Percentiles rank a stretch among this genome's conserved stretches.
Evolutionary conservation across 2,329 filamentous ascomycete species (phyloP).

Genomic region (Phialophora tarda): DNA sequence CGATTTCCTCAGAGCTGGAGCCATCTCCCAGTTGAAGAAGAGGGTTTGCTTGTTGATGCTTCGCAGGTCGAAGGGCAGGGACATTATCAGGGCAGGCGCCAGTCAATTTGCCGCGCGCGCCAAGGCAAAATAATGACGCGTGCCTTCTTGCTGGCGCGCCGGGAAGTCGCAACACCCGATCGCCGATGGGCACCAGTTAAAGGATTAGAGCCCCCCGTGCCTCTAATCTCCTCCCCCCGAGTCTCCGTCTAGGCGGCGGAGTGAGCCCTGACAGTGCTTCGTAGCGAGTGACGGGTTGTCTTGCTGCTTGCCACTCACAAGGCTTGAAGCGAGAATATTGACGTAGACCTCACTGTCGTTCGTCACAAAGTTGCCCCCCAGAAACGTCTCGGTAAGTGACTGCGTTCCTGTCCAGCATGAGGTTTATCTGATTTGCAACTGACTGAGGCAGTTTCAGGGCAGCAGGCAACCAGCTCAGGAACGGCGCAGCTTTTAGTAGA

Average conservation of each 20-base stretch:
- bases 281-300: background rate
- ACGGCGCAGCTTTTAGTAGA: background rate
- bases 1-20: conserved; percentile 27
- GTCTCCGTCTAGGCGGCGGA: background rate
- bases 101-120: background rate
- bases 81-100: conserved; percentile 18
- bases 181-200: background rate
- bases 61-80: conserved; percentile 41
- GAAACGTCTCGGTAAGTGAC: background rate
- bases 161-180: background rate
- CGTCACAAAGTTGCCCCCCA: background rate
- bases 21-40: conserved; percentile 38
- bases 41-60: conserved; percentile 40
- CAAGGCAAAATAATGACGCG: background rate
- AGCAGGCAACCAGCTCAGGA: background rate
- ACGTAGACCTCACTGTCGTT: background rate
- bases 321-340: background rate
- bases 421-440: background rate
- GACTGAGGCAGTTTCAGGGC: background rate
- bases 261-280: background rate
- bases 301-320: background rate
- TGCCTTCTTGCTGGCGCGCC: background rate
- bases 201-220: background rate
- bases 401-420: background rate
- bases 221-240: background rate